Conservation (phyloP, 2,329 filamentous ascomycete genomes). For the Nemania abortiva region DNA sequence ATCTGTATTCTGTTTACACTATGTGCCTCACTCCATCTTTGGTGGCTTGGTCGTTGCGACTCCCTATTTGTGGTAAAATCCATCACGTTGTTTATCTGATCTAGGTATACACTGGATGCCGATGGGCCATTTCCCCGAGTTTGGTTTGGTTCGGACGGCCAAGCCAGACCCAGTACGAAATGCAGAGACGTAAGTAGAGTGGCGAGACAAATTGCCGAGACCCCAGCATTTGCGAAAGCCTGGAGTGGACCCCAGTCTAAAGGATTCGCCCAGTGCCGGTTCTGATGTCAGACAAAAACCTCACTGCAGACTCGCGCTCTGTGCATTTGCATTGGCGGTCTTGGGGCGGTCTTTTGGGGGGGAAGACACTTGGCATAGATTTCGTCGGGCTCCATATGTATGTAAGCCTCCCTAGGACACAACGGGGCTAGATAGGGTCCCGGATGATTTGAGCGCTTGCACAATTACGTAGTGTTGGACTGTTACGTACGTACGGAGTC, state of each 20-base stretch:
- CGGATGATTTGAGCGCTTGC: slow-evolving; percentile 22
- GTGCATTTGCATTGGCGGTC: slow-evolving; percentile 19
- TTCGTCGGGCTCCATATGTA: slow-evolving; percentile 26
- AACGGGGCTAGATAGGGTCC: slow-evolving; percentile 15
- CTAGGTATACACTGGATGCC: no score
- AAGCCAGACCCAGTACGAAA: slow-evolving; percentile 1
- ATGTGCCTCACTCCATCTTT: neutral
- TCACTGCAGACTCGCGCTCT: slow-evolving; percentile 16
- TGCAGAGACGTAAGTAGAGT: slow-evolving; percentile 8
- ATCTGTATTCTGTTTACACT: neutral
- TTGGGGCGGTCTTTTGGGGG: neutral
- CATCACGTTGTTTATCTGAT: neutral
- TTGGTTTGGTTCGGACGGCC: slow-evolving; percentile 2
- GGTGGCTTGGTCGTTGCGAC: neutral
- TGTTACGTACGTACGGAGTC: slow-evolving; percentile 14
- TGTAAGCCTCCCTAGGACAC: slow-evolving; percentile 17
- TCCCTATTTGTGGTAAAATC: neutral
- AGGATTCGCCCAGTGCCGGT: slow-evolving; percentile 24
- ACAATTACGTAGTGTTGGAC: neutral
- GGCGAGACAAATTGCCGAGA: slow-evolving; percentile 32
- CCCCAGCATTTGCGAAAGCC: slow-evolving; percentile 27
- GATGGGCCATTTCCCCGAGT: slow-evolving; percentile 10
- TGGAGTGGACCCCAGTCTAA: slow-evolving; percentile 28
- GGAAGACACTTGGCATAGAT: slow-evolving; percentile 34
- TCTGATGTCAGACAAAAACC: slow-evolving; percentile 38